Evolutionary conservation across 2,329 filamentous ascomycete species (phyloP).

Genomic region (Pezicula rhizophila): DNA sequence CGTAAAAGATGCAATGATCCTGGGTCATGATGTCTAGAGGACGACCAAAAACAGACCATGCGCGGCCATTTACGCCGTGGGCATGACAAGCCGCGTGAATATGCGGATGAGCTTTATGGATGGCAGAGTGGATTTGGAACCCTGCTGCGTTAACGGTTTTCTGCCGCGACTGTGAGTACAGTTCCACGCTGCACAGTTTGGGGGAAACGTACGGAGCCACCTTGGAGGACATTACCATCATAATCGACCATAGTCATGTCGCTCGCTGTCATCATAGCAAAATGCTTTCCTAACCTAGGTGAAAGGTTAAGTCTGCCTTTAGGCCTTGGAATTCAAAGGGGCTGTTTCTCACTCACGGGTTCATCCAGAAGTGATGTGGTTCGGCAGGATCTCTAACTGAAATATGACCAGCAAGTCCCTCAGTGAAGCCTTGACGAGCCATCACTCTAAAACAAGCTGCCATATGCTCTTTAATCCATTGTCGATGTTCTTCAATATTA

Average conservation of each 20-base stretch:
- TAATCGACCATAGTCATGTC: constrained; percentile 39
- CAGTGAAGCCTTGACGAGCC: constrained; percentile 32
- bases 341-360: too few species aligned
- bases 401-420: constrained; percentile 36
- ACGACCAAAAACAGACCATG: constrained; percentile 1
- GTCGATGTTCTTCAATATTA: too few species aligned
- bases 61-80: constrained; percentile 1
- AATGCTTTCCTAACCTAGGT: background rate
- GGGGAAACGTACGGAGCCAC: constrained; percentile 14
- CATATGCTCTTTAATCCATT: constrained; percentile 35
- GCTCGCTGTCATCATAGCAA: constrained; percentile 29
- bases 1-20: constrained; percentile 33
- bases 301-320: too few species aligned
- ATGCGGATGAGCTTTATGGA: constrained; percentile 3
- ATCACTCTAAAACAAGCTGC: constrained; percentile 38
- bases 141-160: constrained; percentile 3
- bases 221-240: constrained; percentile 35
- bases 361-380: too few species aligned
- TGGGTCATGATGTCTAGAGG: constrained; percentile 10
- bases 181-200: background rate
- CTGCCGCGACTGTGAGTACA: background rate
- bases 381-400: constrained; percentile 11
- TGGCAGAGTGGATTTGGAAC: constrained; percentile 4
- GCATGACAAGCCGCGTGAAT: constrained; percentile 3
- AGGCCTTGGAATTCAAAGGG: too few species aligned